Conservation (phyloP, 73 alveolate species). For the Tetrahymena borealis region DNA sequence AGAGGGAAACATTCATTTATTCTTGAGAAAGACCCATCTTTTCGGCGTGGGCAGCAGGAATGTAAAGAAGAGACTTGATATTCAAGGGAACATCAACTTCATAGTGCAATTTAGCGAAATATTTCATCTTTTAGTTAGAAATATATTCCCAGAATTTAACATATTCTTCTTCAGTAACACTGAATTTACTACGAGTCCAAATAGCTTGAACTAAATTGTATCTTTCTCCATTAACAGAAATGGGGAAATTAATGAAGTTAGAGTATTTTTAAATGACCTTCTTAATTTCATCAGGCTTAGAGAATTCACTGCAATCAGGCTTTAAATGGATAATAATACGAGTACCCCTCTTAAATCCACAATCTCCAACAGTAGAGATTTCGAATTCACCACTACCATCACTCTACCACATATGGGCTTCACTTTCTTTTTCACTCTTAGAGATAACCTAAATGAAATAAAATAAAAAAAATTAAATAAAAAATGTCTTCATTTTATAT, state of each 20-base stretch:
- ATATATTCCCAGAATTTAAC: constrained; percentile 54
- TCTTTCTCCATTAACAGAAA: constrained; percentile 53
- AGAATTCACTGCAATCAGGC: constrained; percentile 50
- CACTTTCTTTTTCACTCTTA: constrained; percentile 51
- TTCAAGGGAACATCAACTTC: constrained; percentile 67
- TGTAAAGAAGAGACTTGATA: constrained; percentile 58
- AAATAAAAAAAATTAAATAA: background rate
- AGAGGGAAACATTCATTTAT: constrained; percentile 52
- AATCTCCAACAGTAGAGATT: constrained; percentile 34
- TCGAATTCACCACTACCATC: constrained; percentile 66
- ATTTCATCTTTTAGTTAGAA: constrained; percentile 55
- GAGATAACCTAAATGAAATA: constrained; percentile 29
- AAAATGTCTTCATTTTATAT: no score
- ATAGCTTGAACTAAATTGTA: constrained; percentile 54
- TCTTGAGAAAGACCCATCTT: constrained; percentile 63
- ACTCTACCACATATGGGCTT: constrained; percentile 59
- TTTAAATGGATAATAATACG: constrained; percentile 49
- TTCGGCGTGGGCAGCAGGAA: constrained; percentile 65
- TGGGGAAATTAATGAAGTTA: constrained; percentile 59
- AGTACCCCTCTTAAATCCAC: constrained; percentile 58
- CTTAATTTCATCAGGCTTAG: constrained; percentile 41
- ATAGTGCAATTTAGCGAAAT: constrained; percentile 54
- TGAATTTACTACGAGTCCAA: constrained; percentile 61
- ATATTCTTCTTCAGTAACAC: constrained; percentile 60
- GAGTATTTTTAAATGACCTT: constrained; percentile 52